Conservation (phyloP, 192 early-diverging fungal species). For the Coemansia erecta region DNA sequence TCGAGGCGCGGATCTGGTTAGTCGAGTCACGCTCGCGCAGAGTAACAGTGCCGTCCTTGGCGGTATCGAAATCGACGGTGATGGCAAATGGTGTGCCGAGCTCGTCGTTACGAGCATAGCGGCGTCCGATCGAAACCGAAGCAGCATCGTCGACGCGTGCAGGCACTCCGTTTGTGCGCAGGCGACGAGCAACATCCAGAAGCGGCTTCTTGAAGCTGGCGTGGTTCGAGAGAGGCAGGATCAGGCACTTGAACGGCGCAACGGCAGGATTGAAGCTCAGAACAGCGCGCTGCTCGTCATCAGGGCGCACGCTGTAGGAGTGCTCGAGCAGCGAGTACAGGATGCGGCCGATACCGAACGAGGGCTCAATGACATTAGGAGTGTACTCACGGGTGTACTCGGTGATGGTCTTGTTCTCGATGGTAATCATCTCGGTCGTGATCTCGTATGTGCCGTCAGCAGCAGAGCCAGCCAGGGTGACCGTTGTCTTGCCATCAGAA, state of each 20-base stretch:
- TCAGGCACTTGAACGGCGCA: conserved; percentile 92
- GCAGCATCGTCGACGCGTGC: conserved; percentile 87
- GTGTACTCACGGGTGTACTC: conserved; percentile 86
- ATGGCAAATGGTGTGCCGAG: conserved; percentile 96
- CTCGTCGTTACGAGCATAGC: conserved; percentile 98
- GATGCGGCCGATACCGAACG: conserved; percentile 98
- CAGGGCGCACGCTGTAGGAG: conserved; percentile 84
- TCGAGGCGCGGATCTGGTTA: conserved; percentile 85
- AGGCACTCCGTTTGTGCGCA: conserved; percentile 75
- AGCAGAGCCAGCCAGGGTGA: conserved; percentile 24
- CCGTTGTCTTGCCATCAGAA: conserved; percentile 25
- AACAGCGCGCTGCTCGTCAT: conserved; percentile 85
- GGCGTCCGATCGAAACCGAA: conserved; percentile 83
- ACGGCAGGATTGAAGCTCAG: conserved; percentile 89
- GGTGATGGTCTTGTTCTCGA: conserved; percentile 44
- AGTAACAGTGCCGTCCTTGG: conserved; percentile 89
- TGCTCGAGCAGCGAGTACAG: conserved; percentile 96
- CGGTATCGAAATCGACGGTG: conserved; percentile 98
- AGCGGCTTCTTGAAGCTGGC: conserved; percentile 74
- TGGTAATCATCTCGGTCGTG: conserved; percentile 43
- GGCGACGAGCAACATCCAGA: conserved; percentile 58
- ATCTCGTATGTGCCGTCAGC: conserved; percentile 41
- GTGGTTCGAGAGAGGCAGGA: conserved; percentile 83
- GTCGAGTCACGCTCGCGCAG: conserved; percentile 95
- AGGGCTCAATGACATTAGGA: conserved; percentile 99